Percentiles rank a stretch among this genome's conserved stretches.
phyloP scores from a whole-genome alignment of 139 green algal species.

The Chlorella vulgaris region DNA sequence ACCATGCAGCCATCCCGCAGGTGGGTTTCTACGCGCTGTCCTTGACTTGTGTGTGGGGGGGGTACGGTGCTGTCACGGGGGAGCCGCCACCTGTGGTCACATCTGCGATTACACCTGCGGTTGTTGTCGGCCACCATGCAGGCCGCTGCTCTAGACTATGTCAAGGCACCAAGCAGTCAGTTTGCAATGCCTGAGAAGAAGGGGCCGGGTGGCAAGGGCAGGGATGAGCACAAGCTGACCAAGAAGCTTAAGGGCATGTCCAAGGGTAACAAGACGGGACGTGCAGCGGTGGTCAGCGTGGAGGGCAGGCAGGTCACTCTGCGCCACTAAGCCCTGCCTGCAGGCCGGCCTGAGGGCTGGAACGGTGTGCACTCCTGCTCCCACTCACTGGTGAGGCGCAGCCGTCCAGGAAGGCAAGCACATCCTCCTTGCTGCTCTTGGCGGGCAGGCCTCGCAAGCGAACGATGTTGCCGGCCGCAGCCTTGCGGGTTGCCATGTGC shows the following conservation, averaged over 20 bases:
- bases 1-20: slow-evolving; percentile 58
- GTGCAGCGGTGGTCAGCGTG: slow-evolving; percentile 50
- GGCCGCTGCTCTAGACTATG: slow-evolving; percentile 61
- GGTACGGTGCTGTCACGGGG: not conserved
- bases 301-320: slow-evolving; percentile 52
- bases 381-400: slow-evolving; percentile 26
- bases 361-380: slow-evolving; percentile 11
- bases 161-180: slow-evolving; percentile 50
- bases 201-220: slow-evolving; percentile 7
- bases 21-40: not conserved
- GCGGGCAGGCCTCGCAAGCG: slow-evolving; percentile 66
- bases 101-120: no score
- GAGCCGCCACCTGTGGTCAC: not conserved
- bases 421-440: slow-evolving; percentile 63
- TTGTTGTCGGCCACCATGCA: not conserved
- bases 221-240: slow-evolving; percentile 45
- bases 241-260: slow-evolving; percentile 52
- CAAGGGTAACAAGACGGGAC: slow-evolving; percentile 30
- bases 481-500: not conserved
- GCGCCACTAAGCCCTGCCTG: slow-evolving; percentile 14
- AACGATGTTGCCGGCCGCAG: not conserved
- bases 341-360: not conserved
- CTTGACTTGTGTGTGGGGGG: not conserved
- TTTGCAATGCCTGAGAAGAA: slow-evolving; percentile 30
- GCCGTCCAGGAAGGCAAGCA: slow-evolving; percentile 68